phyloP scores from a whole-genome alignment of 495 filamentous ascomycete species.

The Aspergillus sclerotiicarbonarius region DNA sequence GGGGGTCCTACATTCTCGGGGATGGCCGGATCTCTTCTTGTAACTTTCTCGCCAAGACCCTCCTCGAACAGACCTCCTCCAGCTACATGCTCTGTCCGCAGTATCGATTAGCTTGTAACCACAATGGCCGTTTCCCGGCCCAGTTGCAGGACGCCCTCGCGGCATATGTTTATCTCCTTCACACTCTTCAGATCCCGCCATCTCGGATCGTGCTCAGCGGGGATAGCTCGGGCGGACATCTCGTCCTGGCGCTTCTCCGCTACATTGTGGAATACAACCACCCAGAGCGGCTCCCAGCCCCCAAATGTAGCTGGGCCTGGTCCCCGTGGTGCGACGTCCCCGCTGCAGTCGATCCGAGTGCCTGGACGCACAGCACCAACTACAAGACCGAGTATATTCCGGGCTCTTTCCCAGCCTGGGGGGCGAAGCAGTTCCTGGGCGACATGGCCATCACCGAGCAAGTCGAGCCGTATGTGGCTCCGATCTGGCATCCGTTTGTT shows the following conservation, averaged over 20 bases:
- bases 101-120: slow-evolving; percentile 9
- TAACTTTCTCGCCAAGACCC: not conserved
- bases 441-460: slow-evolving; percentile 18
- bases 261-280: slow-evolving; percentile 18
- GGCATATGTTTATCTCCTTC: slow-evolving; percentile 37
- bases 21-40: not conserved
- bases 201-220: slow-evolving; percentile 40
- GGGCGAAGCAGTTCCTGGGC: slow-evolving; percentile 25
- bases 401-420: slow-evolving; percentile 32
- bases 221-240: slow-evolving; percentile 44
- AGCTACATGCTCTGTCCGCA: not conserved
- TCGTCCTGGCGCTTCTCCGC: slow-evolving; percentile 40
- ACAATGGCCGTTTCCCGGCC: slow-evolving; percentile 39
- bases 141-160: slow-evolving; percentile 47
- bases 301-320: slow-evolving; percentile 31
- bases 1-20: not conserved
- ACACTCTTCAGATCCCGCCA: slow-evolving; percentile 28
- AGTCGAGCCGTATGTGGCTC: slow-evolving; percentile 30
- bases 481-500: slow-evolving; percentile 33
- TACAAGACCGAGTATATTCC: slow-evolving; percentile 37
- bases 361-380: slow-evolving; percentile 28
- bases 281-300: slow-evolving; percentile 14
- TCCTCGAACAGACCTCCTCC: not conserved
- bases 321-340: slow-evolving; percentile 39
- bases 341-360: slow-evolving; percentile 3